These are phyloP conservation scores for Ustilago tritici DNA, from an alignment of 1,284 basidiomycete species.

Conservation along the genomic window DNA sequence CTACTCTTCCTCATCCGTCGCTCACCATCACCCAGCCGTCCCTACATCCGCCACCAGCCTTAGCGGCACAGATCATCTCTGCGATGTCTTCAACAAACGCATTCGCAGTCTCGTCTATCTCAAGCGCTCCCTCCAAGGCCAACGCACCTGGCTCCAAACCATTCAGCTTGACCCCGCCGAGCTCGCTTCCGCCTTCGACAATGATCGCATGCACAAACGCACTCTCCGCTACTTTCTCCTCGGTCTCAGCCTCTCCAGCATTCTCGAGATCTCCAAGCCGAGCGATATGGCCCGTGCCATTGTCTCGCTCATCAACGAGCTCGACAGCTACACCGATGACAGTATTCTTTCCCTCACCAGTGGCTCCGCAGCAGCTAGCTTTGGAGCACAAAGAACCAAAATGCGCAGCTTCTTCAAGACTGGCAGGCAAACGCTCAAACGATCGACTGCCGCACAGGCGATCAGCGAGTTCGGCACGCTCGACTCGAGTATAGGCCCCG, in stretches of 20 bases:
- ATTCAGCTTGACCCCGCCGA: conserved; percentile 35
- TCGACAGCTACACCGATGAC: conserved; percentile 49
- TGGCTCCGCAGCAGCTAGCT: conserved; percentile 15
- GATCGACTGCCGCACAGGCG: conserved; percentile 38
- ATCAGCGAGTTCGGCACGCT: conserved; percentile 42
- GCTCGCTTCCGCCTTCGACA: conserved; percentile 42
- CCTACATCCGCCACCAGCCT: conserved; percentile 5
- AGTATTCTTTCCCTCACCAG: conserved; percentile 29
- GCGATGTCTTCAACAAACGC: conserved; percentile 48
- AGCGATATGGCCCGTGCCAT: conserved; percentile 50
- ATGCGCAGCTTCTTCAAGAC: conserved; percentile 56
- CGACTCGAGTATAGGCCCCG: conserved; percentile 27
- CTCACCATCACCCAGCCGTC: neutral
- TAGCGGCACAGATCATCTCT: conserved; percentile 30
- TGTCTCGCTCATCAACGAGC: conserved; percentile 50
- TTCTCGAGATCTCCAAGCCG: conserved; percentile 45
- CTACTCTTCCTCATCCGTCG: conserved; percentile 13
- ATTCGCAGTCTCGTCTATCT: conserved; percentile 46
- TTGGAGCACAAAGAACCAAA: conserved; percentile 37
- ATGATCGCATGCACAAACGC: conserved; percentile 54
- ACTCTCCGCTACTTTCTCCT: conserved; percentile 45
- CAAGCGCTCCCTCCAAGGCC: conserved; percentile 43
- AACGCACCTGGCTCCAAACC: conserved; percentile 48
- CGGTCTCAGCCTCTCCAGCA: conserved; percentile 49
- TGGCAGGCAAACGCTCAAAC: conserved; percentile 37